Evolutionary conservation across 805 yeast species (phyloP).

Genomic region (Kregervanrija fluxuum): DNA sequence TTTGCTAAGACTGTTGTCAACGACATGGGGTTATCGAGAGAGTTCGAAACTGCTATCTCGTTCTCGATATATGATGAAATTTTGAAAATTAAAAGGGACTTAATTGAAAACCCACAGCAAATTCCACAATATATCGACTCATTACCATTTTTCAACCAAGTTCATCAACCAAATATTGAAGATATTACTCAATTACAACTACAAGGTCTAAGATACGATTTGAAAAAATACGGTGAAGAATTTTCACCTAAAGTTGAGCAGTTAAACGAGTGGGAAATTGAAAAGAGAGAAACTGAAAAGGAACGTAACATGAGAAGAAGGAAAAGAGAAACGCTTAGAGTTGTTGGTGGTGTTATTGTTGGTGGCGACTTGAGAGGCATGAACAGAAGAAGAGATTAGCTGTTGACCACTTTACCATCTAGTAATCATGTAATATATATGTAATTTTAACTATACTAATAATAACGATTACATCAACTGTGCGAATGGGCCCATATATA

Average conservation of each 20-base stretch:
- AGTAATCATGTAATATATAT: too few species aligned
- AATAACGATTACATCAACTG: too few species aligned
- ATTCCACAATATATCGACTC: slow-evolving; percentile 28
- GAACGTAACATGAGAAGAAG: slow-evolving; percentile 86
- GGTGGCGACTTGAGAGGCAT: background rate
- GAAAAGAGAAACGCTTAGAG: slow-evolving; percentile 82
- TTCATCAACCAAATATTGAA: slow-evolving; percentile 23
- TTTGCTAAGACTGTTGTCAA: slow-evolving; percentile 78
- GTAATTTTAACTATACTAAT: too few species aligned
- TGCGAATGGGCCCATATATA: too few species aligned
- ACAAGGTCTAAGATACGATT: slow-evolving; percentile 59
- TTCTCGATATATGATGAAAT: slow-evolving; percentile 79
- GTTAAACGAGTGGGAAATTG: slow-evolving; percentile 87
- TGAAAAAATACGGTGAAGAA: slow-evolving; percentile 67
- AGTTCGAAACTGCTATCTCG: slow-evolving; percentile 84
- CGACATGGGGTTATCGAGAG: slow-evolving; percentile 78
- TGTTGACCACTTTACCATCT: too few species aligned
- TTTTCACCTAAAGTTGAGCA: slow-evolving; percentile 90
- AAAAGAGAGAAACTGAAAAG: slow-evolving; percentile 89
- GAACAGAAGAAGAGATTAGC: slow-evolving; percentile 21
- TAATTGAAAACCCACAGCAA: slow-evolving; percentile 48
- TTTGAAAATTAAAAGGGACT: slow-evolving; percentile 70
- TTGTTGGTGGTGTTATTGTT: slow-evolving; percentile 21
- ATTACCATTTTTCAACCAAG: slow-evolving; percentile 27
- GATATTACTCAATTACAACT: slow-evolving; percentile 13